These are phyloP conservation scores for Pouteria glomerata DNA, from an alignment of 148 eudicot species.

Conservation along the genomic window DNA sequence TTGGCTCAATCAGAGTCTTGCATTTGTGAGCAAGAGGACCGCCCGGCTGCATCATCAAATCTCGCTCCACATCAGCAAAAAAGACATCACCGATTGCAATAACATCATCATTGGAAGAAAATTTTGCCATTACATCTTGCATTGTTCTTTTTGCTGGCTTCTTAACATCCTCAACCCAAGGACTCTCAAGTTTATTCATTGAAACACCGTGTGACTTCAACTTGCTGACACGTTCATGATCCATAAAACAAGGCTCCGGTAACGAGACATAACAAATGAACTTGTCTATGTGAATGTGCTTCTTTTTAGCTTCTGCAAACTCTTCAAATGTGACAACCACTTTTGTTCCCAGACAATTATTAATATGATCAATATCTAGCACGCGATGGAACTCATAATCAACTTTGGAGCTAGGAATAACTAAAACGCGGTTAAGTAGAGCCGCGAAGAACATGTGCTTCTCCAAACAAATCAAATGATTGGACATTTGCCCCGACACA, in stretches of 20 bases:
- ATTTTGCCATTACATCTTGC: conserved; percentile 55
- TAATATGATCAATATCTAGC: conserved; percentile 84
- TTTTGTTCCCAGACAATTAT: conserved; percentile 76
- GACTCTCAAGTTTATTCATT: conserved; percentile 67
- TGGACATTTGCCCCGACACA: conserved; percentile 91
- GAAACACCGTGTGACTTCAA: conserved; percentile 72
- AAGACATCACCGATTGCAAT: conserved; percentile 93
- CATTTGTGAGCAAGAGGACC: conserved; percentile 97
- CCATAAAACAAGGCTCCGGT: conserved; percentile 66
- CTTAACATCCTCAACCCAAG: conserved; percentile 87
- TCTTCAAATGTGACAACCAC: conserved; percentile 82
- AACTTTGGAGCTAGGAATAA: conserved; percentile 77
- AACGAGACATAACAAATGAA: conserved; percentile 78
- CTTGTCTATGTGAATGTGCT: conserved; percentile 58
- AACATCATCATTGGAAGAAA: conserved; percentile 69
- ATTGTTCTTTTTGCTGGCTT: conserved; percentile 62
- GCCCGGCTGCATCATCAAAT: conserved; percentile 94
- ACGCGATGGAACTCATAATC: conserved; percentile 71
- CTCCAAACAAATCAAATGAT: conserved; percentile 90
- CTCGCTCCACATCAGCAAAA: conserved; percentile 83
- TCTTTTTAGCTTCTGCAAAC: conserved; percentile 61
- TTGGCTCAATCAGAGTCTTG: conserved; percentile 83
- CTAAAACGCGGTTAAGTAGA: conserved; percentile 66
- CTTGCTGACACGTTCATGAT: conserved; percentile 77
- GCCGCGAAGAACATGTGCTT: conserved; percentile 99